These are phyloP conservation scores for Thermothelomyces thermophilus DNA, from an alignment of 2,329 filamentous ascomycete species.

Conservation along the genomic window DNA sequence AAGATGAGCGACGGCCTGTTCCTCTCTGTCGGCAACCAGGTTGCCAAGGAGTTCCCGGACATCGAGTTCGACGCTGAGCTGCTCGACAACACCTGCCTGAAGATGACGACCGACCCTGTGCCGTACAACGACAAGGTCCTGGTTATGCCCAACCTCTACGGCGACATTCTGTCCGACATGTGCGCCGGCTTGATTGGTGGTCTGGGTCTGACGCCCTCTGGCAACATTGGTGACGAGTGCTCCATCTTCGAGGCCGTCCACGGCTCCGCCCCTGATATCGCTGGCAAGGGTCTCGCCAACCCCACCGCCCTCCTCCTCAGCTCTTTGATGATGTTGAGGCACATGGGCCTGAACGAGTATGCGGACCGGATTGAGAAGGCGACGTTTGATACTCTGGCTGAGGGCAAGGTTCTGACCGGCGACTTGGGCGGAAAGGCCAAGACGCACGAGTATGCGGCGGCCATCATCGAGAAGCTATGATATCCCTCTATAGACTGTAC, in stretches of 20 bases:
- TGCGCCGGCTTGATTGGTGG: conserved; percentile 97
- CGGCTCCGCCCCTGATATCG: conserved; percentile 93
- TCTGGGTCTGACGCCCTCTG: conserved; percentile 91
- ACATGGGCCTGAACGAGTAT: conserved; percentile 86
- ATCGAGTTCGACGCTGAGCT: conserved; percentile 98
- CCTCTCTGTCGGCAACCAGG: conserved; percentile 75
- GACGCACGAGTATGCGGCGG: conserved; percentile 87
- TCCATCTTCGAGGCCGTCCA: conserved; percentile 99
- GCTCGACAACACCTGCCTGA: conserved; percentile 97
- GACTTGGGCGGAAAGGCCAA: conserved; percentile 95
- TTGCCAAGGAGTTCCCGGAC: conserved; percentile 90
- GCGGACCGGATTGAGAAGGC: conserved; percentile 86
- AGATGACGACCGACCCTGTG: conserved; percentile 92
- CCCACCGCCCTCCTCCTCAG: conserved; percentile 90
- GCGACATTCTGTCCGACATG: conserved; percentile 99
- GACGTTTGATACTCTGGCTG: conserved; percentile 88
- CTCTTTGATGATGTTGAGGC: conserved; percentile 99
- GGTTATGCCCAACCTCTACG: conserved; percentile 97
- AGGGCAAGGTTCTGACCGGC: conserved; percentile 94
- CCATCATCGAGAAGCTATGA: conserved; percentile 70
- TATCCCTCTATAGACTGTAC: conserved; percentile 21
- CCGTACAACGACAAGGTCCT: conserved; percentile 99
- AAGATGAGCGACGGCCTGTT: conserved; percentile 99
- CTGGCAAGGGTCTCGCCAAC: conserved; percentile 92
- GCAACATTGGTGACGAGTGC: conserved; percentile 98